A percentile compares a stretch with the other conserved stretches of the same genome.
These are phyloP conservation scores for Tolypocladium ovalisporum DNA, from an alignment of 2,329 filamentous ascomycete species.

Conservation along the genomic window DNA sequence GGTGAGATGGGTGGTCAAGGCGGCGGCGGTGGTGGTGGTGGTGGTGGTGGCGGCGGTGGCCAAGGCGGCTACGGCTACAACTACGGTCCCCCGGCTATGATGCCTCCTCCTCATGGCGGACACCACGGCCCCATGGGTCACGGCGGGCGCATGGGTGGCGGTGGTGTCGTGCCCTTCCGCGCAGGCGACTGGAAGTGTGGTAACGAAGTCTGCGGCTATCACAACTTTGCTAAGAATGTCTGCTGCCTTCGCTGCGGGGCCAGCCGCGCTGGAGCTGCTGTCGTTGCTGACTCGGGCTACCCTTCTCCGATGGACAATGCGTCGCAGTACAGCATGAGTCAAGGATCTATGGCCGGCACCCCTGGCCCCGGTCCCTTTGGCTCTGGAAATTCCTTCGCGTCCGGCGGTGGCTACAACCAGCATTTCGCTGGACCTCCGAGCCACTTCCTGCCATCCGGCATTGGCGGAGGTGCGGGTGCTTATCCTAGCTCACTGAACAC, in stretches of 20 bases:
- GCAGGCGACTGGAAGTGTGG: slow-evolving; percentile 99
- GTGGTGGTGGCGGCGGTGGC: neutral
- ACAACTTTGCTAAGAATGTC: slow-evolving; percentile 99
- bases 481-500: slow-evolving; percentile 76
- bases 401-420: slow-evolving; percentile 56
- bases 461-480: slow-evolving; percentile 56
- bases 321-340: slow-evolving; percentile 74
- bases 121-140: slow-evolving; percentile 46
- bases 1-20: slow-evolving; percentile 45
- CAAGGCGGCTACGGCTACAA: slow-evolving; percentile 48
- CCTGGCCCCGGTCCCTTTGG: slow-evolving; percentile 69
- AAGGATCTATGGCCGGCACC: slow-evolving; percentile 75
- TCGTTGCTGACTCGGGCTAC: slow-evolving; percentile 89
- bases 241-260: slow-evolving; percentile 94
- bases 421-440: slow-evolving; percentile 82
- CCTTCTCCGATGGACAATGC: slow-evolving; percentile 81
- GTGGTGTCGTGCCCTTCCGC: slow-evolving; percentile 88
- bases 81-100: slow-evolving; percentile 66
- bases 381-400: slow-evolving; percentile 58
- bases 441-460: slow-evolving; percentile 80
- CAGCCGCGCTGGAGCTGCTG: slow-evolving; percentile 83
- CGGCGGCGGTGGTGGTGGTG: slow-evolving; percentile 14
- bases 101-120: slow-evolving; percentile 68
- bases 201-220: slow-evolving; percentile 92
- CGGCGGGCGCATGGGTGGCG: slow-evolving; percentile 65